Percentiles rank a stretch among this genome's conserved stretches.
Conservation (phyloP, 352 stramenopile species). For the Globisporangium cylindrosporum region DNA sequence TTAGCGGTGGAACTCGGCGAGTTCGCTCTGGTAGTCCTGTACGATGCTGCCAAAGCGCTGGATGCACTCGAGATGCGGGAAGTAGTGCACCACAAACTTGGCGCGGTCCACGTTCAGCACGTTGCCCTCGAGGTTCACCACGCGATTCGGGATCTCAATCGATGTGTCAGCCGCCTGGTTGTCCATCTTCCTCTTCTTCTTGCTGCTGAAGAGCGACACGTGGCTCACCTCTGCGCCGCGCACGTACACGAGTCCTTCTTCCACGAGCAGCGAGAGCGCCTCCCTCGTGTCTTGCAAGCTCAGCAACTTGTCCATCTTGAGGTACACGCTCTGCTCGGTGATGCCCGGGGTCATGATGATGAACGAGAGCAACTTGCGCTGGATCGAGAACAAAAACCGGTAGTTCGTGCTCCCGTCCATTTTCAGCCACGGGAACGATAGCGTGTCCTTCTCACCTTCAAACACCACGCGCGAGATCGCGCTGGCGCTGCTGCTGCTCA, state of each 20-base stretch:
- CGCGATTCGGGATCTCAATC: slow-evolving; percentile 11
- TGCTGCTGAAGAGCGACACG: slow-evolving; percentile 31
- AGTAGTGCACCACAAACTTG: slow-evolving; percentile 60
- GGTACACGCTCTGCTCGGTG: slow-evolving; percentile 48
- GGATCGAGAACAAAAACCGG: slow-evolving; percentile 71
- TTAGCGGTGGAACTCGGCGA: slow-evolving; percentile 22
- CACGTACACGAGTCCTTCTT: slow-evolving; percentile 69
- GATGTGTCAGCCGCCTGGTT: background rate
- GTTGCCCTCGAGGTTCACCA: slow-evolving; percentile 39
- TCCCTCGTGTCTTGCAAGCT: slow-evolving; percentile 75
- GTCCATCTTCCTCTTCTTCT: slow-evolving; percentile 14
- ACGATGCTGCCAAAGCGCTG: slow-evolving; percentile 77
- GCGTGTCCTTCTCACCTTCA: slow-evolving; percentile 72
- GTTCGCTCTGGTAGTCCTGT: slow-evolving; percentile 67
- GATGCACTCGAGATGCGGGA: slow-evolving; percentile 76
- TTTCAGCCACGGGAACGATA: slow-evolving; percentile 80
- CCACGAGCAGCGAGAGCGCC: slow-evolving; percentile 60
- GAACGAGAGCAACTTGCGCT: slow-evolving; percentile 64
- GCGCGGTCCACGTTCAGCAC: slow-evolving; percentile 49
- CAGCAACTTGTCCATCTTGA: slow-evolving; percentile 58
- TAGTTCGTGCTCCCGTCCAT: slow-evolving; percentile 79
- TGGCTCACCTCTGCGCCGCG: slow-evolving; percentile 26
- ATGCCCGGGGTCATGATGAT: slow-evolving; percentile 59
- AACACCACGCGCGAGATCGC: slow-evolving; percentile 45
- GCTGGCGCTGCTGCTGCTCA: slow-evolving; percentile 19